Evolutionary conservation across 305 asterid genomes (phyloP).

Genomic region (Salvia sclarea): DNA sequence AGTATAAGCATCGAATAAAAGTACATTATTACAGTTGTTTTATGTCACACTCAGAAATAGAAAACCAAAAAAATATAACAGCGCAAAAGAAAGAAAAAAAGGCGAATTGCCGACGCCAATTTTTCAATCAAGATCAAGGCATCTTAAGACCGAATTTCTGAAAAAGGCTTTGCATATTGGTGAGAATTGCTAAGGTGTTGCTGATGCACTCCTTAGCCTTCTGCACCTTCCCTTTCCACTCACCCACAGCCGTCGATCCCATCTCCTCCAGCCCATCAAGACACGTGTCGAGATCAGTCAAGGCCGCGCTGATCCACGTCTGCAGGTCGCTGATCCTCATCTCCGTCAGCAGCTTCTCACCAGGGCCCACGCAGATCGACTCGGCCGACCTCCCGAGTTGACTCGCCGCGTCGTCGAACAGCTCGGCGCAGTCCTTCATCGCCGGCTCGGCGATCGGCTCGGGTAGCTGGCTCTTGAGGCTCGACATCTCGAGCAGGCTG

Average conservation of each 20-base stretch:
- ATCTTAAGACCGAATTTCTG: constrained; percentile 52
- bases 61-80: not conserved
- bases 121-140: constrained; percentile 35
- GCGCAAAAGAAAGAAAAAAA: not conserved
- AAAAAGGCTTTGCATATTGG: constrained; percentile 48
- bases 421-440: constrained; percentile 57
- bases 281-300: constrained; percentile 85
- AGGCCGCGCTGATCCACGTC: constrained; percentile 88
- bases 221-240: constrained; percentile 61
- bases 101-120: not conserved
- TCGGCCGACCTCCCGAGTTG: constrained; percentile 58
- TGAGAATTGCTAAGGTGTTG: constrained; percentile 84
- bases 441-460: constrained; percentile 50
- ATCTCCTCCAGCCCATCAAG: constrained; percentile 67
- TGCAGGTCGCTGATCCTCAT: constrained; percentile 60
- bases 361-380: constrained; percentile 43
- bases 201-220: constrained; percentile 71
- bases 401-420: constrained; percentile 67
- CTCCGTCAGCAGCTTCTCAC: constrained; percentile 55
- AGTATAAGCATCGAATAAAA: not conserved
- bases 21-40: not conserved
- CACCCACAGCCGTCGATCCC: constrained; percentile 58
- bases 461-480: constrained; percentile 36
- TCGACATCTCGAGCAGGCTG: constrained; percentile 38
- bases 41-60: not conserved